Conservation (phyloP, 106 monocot species). For the Dioscorea zingiberensis region DNA sequence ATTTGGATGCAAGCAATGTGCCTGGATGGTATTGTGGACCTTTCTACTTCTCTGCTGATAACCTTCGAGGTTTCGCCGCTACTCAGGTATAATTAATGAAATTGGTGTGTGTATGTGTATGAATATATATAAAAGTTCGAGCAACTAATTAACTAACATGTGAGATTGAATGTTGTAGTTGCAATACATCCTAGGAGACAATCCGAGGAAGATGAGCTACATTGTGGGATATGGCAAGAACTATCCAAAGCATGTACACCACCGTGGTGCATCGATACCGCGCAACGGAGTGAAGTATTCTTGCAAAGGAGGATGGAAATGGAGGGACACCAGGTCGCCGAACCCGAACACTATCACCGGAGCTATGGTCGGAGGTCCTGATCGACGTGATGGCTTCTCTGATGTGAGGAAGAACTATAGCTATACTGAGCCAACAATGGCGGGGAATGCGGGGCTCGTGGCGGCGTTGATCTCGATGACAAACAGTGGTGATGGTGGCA, state of each 20-base stretch:
- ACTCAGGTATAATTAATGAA: conserved; percentile 44
- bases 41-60: conserved; percentile 31
- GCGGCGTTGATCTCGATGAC: conserved; percentile 61
- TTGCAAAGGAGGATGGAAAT: conserved; percentile 69
- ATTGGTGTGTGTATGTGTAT: not conserved
- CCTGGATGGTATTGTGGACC: conserved; percentile 81
- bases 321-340: conserved; percentile 30
- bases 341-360: conserved; percentile 64
- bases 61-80: conserved; percentile 54
- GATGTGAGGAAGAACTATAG: conserved; percentile 33
- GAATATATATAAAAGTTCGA: too few species aligned
- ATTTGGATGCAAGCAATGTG: conserved; percentile 41
- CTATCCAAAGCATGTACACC: conserved; percentile 68
- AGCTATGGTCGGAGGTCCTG: conserved; percentile 82
- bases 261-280: conserved; percentile 74
- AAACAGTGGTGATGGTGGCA: conserved; percentile 14
- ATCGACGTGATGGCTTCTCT: conserved; percentile 37
- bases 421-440: conserved; percentile 70
- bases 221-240: conserved; percentile 63
- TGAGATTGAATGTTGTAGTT: conserved; percentile 44
- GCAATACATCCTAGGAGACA: conserved; percentile 63
- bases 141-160: too few species aligned
- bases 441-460: conserved; percentile 75
- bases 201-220: conserved; percentile 83
- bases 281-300: conserved; percentile 44